These are phyloP conservation scores for Myxozyma neglecta DNA, from an alignment of 805 yeast genomes.

Conservation along the genomic window DNA sequence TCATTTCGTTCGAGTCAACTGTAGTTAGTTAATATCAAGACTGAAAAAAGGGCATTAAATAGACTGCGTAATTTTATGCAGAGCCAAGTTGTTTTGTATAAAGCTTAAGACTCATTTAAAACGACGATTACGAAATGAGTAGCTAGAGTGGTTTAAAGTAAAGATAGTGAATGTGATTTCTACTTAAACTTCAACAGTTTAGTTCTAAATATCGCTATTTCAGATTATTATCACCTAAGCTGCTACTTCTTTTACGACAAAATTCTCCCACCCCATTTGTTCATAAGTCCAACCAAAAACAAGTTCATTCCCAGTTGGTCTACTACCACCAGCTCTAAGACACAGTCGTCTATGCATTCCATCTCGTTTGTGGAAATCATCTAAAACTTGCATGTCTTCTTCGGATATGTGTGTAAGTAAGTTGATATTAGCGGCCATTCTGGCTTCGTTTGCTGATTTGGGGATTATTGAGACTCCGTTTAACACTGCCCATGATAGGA, in stretches of 20 bases:
- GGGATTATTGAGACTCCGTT: conserved; percentile 65
- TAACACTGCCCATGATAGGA: conserved; percentile 73
- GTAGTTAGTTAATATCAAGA: too few species aligned
- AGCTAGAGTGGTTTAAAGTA: too few species aligned
- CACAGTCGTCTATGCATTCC: conserved; percentile 25
- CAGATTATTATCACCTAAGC: not conserved
- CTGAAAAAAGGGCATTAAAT: too few species aligned
- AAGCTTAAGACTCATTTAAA: too few species aligned
- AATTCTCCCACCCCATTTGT: conserved; percentile 25
- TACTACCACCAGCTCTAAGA: conserved; percentile 4
- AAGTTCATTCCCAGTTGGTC: conserved; percentile 18
- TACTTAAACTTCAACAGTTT: too few species aligned
- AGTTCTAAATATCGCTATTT: not conserved
- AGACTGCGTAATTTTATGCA: too few species aligned
- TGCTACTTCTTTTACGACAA: not conserved
- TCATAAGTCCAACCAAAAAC: conserved; percentile 29
- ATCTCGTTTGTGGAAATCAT: conserved; percentile 13
- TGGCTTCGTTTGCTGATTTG: conserved; percentile 48
- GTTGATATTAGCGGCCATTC: conserved; percentile 42
- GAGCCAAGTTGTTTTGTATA: too few species aligned
- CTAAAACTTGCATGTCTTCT: conserved; percentile 7
- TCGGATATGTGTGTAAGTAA: conserved; percentile 7
- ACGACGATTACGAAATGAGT: too few species aligned
- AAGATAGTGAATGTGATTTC: too few species aligned
- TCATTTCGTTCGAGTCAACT: too few species aligned